Conservation (phyloP, 176 grass and related monocot genomes). For the Alloteropsis semialata region DNA sequence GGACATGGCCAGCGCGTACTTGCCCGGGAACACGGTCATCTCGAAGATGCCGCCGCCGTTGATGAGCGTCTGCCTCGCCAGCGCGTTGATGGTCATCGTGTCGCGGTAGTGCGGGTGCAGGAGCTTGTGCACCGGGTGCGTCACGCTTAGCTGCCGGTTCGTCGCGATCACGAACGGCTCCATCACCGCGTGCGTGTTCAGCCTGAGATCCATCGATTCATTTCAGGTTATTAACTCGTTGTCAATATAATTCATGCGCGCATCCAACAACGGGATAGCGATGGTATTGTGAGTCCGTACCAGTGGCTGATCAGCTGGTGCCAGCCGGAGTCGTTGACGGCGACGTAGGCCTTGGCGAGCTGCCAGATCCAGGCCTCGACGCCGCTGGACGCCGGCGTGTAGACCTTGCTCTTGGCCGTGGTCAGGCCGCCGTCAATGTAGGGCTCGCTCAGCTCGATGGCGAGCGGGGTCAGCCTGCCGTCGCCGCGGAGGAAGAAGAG, state of each 20-base stretch:
- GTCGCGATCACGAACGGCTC: slow-evolving; percentile 84
- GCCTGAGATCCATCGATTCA: slow-evolving; percentile 2
- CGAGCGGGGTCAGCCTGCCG: slow-evolving; percentile 48
- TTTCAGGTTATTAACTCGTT: neutral
- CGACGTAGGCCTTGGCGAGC: slow-evolving; percentile 87
- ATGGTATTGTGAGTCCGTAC: slow-evolving; percentile 4
- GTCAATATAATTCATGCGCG: neutral
- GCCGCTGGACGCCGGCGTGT: slow-evolving; percentile 48
- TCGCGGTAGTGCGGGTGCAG: slow-evolving; percentile 78
- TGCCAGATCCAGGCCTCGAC: slow-evolving; percentile 69
- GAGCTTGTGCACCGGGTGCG: slow-evolving; percentile 80
- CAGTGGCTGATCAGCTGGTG: slow-evolving; percentile 95
- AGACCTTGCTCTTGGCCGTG: slow-evolving; percentile 59
- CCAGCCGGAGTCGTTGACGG: slow-evolving; percentile 77
- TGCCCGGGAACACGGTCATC: slow-evolving; percentile 65
- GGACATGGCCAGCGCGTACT: slow-evolving; percentile 71
- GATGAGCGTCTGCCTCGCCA: slow-evolving; percentile 82
- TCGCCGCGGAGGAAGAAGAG: slow-evolving; percentile 70
- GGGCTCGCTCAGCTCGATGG: slow-evolving; percentile 82
- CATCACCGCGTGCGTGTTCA: slow-evolving; percentile 78
- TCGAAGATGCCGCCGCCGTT: slow-evolving; percentile 82
- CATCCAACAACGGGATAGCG: neutral
- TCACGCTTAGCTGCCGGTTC: slow-evolving; percentile 62
- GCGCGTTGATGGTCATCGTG: slow-evolving; percentile 80
- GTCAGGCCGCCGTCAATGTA: slow-evolving; percentile 22